Conservation (phyloP, 2,329 filamentous ascomycete genomes). For the Pleurostoma richardsiae region DNA sequence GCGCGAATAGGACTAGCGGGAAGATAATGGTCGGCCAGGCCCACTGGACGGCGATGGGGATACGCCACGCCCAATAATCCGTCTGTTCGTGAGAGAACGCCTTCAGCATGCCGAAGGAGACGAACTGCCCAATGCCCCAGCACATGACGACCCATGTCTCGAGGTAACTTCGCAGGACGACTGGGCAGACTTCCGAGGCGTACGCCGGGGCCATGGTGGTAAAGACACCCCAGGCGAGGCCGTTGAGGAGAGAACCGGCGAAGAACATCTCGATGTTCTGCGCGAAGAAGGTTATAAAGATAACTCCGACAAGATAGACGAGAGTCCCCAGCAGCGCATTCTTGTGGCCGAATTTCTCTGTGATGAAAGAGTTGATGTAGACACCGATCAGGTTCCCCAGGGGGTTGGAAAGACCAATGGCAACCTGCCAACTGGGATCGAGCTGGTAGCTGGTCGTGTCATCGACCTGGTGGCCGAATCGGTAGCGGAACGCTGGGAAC, state of each 20-base stretch:
- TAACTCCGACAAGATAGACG: slow-evolving; percentile 21
- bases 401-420: background rate
- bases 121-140: slow-evolving; percentile 34
- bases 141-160: slow-evolving; percentile 30
- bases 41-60: slow-evolving; percentile 33
- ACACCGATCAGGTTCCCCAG: slow-evolving; percentile 35
- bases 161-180: slow-evolving; percentile 24
- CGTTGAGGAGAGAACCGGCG: slow-evolving; percentile 24
- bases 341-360: slow-evolving; percentile 26
- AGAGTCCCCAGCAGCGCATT: slow-evolving; percentile 26
- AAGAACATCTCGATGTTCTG: slow-evolving; percentile 20
- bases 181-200: slow-evolving; percentile 25
- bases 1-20: slow-evolving; percentile 28
- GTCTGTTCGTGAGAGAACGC: slow-evolving; percentile 22
- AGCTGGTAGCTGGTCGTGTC: slow-evolving; percentile 14
- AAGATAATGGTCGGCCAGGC: slow-evolving; percentile 32
- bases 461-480: slow-evolving; percentile 24
- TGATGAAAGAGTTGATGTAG: slow-evolving; percentile 30
- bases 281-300: slow-evolving; percentile 30
- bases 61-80: slow-evolving; percentile 29
- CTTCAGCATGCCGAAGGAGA: slow-evolving; percentile 30
- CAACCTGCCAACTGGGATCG: slow-evolving; percentile 34
- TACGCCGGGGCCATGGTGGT: slow-evolving; percentile 27
- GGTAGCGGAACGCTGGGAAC: slow-evolving; percentile 18
- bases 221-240: slow-evolving; percentile 25